These are phyloP conservation scores for Pythium rhizo-oryzae DNA, from an alignment of 352 stramenopile genomes.

Conservation along the genomic window DNA sequence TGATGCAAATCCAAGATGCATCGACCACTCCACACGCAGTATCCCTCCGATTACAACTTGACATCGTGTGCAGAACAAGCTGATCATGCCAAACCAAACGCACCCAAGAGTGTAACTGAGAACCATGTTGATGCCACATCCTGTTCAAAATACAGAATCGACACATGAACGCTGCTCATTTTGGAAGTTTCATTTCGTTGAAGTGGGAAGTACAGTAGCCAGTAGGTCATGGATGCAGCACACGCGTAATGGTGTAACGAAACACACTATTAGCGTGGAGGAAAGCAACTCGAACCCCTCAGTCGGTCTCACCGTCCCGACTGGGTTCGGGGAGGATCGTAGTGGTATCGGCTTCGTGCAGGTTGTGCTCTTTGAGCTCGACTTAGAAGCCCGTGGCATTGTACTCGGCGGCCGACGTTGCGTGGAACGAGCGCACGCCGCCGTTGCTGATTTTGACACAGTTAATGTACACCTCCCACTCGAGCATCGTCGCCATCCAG, in stretches of 20 bases:
- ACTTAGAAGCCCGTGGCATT: not conserved
- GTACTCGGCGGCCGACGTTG: not conserved
- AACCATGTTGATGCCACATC: no score
- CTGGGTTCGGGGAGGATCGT: slow-evolving; percentile 5
- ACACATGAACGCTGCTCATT: no score
- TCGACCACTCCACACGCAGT: no score
- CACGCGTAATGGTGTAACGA: not conserved
- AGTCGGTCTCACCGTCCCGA: slow-evolving; percentile 1
- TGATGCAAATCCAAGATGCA: no score
- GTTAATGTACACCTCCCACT: slow-evolving; percentile 54
- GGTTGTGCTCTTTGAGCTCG: not conserved
- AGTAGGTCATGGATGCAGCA: not conserved
- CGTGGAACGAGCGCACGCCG: slow-evolving; percentile 11
- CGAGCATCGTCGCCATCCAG: slow-evolving; percentile 53
- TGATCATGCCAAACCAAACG: no score
- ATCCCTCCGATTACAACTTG: no score
- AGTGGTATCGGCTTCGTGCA: not conserved
- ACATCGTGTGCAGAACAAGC: no score
- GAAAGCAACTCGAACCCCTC: not conserved
- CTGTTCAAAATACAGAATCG: no score
- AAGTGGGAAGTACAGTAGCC: no score
- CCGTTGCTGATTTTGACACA: slow-evolving; percentile 15
- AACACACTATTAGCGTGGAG: not conserved
- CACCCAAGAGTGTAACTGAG: no score
- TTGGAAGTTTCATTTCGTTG: no score